Percentiles rank a stretch among this genome's conserved stretches.
Evolutionary conservation across 352 stramenopile genomes (phyloP).

Genomic region (Phytophthora melonis): DNA sequence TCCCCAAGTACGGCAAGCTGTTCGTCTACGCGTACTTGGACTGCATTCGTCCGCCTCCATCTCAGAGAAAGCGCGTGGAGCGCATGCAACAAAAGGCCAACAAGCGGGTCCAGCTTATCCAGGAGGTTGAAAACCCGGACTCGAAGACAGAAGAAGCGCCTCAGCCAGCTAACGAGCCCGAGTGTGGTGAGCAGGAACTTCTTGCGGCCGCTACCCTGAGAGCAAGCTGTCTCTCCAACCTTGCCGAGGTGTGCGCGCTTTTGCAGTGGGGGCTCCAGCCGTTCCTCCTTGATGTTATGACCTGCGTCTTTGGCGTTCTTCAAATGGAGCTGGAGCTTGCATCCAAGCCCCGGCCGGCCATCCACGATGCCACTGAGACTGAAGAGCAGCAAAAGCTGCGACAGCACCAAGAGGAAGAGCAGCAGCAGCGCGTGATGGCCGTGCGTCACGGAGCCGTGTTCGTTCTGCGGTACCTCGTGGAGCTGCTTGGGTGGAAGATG

Average conservation of each 20-base stretch:
- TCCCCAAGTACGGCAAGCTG: conserved; percentile 73
- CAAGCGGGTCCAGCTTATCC: conserved; percentile 63
- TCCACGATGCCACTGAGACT: conserved; percentile 12
- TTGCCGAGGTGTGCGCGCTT: conserved; percentile 83
- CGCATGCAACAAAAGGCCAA: conserved; percentile 25
- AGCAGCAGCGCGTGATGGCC: conserved; percentile 50
- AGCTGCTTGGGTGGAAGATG: conserved; percentile 81
- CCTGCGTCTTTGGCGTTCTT: conserved; percentile 81
- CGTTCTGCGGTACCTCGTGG: conserved; percentile 76
- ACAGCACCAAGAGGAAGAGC: conserved; percentile 33
- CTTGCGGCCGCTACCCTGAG: conserved; percentile 71
- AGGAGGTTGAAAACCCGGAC: conserved; percentile 46
- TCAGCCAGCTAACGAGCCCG: conserved; percentile 10
- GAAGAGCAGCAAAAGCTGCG: conserved; percentile 23
- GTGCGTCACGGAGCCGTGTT: conserved; percentile 84
- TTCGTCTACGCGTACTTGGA: conserved; percentile 88
- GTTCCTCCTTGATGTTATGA: conserved; percentile 80
- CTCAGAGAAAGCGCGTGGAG: conserved; percentile 5
- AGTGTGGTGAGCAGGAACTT: conserved; percentile 28
- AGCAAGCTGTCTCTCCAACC: conserved; percentile 88
- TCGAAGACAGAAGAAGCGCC: conserved; percentile 5
- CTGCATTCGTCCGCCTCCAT: conserved; percentile 65
- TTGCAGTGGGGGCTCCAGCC: conserved; percentile 79
- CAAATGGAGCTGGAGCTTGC: conserved; percentile 69
- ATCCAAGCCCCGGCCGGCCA: conserved; percentile 7